Evolutionary conservation across 2,329 filamentous ascomycete genomes (phyloP), one percentile per base, ranked within the genome.

Genomic region (Pleoardoris graminearum): DNA sequence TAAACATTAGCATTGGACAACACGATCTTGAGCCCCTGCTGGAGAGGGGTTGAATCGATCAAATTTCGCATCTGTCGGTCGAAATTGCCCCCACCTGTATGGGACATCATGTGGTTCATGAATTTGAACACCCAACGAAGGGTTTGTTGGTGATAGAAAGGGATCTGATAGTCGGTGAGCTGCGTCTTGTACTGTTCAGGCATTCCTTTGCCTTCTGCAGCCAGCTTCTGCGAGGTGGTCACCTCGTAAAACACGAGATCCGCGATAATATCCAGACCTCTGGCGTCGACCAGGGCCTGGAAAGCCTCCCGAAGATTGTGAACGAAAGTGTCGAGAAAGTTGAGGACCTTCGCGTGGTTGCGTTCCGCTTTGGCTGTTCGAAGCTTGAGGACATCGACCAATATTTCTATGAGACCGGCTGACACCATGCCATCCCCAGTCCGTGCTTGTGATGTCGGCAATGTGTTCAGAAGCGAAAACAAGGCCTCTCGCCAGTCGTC

Each of bases 91-190:
- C 89, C 71, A 50, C 89, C 71, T 78, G 87, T 81, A 81, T 95
- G 73, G 76, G 88, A 78, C 87, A 97, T 96, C 77, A 97, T 88
- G 70, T 97, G 92, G 63, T 96, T 92, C 57, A 96, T 88, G 68
- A 97, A 96, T 72, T 96, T 97, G 73, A 99, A 88, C 38, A 97
- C 80, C 85, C 90, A 95, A 67, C 95, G 92, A 25, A 99, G 80
- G 16, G 91, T 93, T 71, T 96, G 91, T 70, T 97, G 94, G 62
- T 96, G 89, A 70, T 91, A 91, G 71, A 91, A 97, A 0, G 92
- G 91, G 48, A 97, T 91, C 65, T 91, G 84, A 70, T 97, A 99
- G 75, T 99, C 95, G 38, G 95, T 91, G 22, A 89, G 83, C 50
- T 88, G 86, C 8, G 91, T 96, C 63, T 85, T 86, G 73, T 89